phyloP scores from a whole-genome alignment of 495 filamentous ascomycete genomes.

The Tuber indicum region DNA sequence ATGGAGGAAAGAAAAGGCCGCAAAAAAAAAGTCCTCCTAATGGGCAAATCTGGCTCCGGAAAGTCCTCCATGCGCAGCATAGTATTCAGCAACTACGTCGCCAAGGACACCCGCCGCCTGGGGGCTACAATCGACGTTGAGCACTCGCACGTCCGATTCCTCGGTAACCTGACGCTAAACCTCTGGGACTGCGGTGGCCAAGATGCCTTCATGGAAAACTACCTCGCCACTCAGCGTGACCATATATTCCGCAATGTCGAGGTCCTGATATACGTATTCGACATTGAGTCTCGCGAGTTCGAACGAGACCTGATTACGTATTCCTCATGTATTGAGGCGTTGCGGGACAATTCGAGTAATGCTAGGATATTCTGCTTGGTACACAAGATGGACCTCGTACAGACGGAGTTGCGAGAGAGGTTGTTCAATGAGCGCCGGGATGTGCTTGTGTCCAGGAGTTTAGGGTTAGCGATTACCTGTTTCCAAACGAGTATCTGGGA shows the following conservation, averaged over 20 bases:
- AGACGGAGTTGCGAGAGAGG: slow-evolving; percentile 63
- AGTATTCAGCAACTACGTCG: slow-evolving; percentile 96
- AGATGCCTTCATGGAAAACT: slow-evolving; percentile 97
- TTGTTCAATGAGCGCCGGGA: slow-evolving; percentile 73
- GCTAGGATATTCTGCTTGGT: slow-evolving; percentile 88
- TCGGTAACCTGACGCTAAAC: slow-evolving; percentile 93
- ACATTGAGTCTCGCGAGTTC: slow-evolving; percentile 91
- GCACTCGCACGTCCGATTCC: slow-evolving; percentile 94
- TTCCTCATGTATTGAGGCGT: slow-evolving; percentile 72
- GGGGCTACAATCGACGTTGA: slow-evolving; percentile 99
- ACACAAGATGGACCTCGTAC: slow-evolving; percentile 98
- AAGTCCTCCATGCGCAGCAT: slow-evolving; percentile 98
- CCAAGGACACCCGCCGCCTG: slow-evolving; percentile 85
- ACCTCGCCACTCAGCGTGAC: slow-evolving; percentile 82
- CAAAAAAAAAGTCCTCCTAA: slow-evolving; percentile 44
- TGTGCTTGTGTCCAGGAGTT: slow-evolving; percentile 67
- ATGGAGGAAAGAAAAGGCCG: slow-evolving; percentile 44
- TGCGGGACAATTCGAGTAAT: slow-evolving; percentile 72
- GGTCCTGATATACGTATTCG: slow-evolving; percentile 97
- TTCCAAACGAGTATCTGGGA: slow-evolving; percentile 98
- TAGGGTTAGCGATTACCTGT: slow-evolving; percentile 58
- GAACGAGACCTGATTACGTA: slow-evolving; percentile 86
- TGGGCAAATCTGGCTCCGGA: slow-evolving; percentile 93
- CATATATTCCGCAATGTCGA: slow-evolving; percentile 96
- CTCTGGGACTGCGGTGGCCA: slow-evolving; percentile 98